Conservation (phyloP, 2,329 filamentous ascomycete genomes). For the Aspergillus ruber region DNA sequence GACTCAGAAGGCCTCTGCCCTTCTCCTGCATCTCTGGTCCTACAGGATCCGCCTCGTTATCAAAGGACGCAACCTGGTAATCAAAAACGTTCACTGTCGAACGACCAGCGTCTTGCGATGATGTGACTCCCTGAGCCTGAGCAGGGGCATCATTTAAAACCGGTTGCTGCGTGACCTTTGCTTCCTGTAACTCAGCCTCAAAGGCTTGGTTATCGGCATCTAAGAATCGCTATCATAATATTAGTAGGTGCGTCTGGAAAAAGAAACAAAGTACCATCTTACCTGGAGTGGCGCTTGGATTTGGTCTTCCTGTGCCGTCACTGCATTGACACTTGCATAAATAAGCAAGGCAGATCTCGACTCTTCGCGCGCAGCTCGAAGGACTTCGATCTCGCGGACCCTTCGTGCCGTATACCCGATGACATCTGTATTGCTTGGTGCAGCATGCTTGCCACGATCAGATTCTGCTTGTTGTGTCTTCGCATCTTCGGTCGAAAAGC, state of each 20-base stretch:
- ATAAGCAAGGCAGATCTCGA: conserved; percentile 50
- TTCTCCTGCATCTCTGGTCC: conserved; percentile 38
- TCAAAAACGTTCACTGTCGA: conserved; percentile 32
- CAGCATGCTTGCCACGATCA: conserved; percentile 10
- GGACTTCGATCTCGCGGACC: conserved; percentile 48
- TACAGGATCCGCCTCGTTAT: conserved; percentile 17
- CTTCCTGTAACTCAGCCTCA: conserved; percentile 26
- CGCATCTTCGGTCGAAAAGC: conserved; percentile 41
- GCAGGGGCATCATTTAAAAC: neutral
- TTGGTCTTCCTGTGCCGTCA: conserved; percentile 26
- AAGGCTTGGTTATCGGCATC: conserved; percentile 43
- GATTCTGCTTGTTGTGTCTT: conserved; percentile 28
- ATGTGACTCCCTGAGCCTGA: neutral
- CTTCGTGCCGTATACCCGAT: conserved; percentile 36
- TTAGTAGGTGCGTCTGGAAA: conserved; percentile 8
- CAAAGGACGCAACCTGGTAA: conserved; percentile 33
- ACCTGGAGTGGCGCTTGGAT: conserved; percentile 34
- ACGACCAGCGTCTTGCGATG: conserved; percentile 3
- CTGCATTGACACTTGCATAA: conserved; percentile 50
- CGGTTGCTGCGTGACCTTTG: conserved; percentile 7
- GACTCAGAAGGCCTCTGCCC: conserved; percentile 18
- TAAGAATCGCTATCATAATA: conserved; percentile 38
- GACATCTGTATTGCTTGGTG: conserved; percentile 25
- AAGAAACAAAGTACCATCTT: conserved; percentile 5
- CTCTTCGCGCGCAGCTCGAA: conserved; percentile 49